Conservation (phyloP, 257 asterid species). For the Nicotiana sylvestris region DNA sequence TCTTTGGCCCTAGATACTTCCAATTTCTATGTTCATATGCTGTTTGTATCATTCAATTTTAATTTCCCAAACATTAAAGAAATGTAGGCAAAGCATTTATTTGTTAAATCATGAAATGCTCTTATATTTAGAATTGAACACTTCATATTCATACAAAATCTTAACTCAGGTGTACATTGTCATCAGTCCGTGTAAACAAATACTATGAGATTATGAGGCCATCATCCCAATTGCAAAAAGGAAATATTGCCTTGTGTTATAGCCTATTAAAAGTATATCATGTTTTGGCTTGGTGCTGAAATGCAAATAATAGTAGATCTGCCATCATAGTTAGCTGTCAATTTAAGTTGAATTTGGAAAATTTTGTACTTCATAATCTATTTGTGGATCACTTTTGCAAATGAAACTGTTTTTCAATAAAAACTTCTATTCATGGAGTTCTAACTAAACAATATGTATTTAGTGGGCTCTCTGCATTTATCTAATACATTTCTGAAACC, state of each 20-base stretch:
- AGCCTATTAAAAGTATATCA: not conserved
- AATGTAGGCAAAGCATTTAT: not conserved
- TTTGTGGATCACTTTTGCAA: not conserved
- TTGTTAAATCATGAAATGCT: not conserved
- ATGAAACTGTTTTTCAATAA: not conserved
- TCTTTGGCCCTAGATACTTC: not conserved
- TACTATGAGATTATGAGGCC: not conserved
- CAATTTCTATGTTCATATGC: slow-evolving; percentile 7
- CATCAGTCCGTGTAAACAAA: not conserved
- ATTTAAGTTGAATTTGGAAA: not conserved
- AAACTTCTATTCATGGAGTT: not conserved
- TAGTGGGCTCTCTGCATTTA: not conserved
- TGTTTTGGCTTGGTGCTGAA: not conserved
- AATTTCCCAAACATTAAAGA: not conserved
- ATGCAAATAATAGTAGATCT: not conserved
- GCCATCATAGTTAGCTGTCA: not conserved
- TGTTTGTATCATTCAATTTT: not conserved
- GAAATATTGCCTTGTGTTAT: not conserved
- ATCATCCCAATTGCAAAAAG: not conserved
- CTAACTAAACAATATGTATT: not conserved
- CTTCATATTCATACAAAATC: not conserved
- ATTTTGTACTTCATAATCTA: not conserved
- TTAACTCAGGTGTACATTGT: not conserved
- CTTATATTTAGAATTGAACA: not conserved
- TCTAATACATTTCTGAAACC: not conserved